Base-by-base conservation (phyloP, 2,329 filamentous ascomycete species). In the Ciborinia camelliae region DNA sequence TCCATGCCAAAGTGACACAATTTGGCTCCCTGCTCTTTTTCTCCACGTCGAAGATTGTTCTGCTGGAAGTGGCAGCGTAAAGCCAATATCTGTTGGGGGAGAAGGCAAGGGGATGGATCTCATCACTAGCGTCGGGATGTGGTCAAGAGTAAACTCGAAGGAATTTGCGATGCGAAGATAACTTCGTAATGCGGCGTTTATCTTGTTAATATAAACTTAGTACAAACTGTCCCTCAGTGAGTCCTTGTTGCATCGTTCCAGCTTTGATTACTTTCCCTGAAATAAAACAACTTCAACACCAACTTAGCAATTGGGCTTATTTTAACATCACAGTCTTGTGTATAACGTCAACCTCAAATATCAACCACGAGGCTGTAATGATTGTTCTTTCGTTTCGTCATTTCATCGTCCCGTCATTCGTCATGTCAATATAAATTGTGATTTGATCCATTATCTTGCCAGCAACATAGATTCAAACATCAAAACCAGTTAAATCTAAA, bases 61-160 rank as follows among this genome's bases (percentile, higher is more conserved):
- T 92, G 84, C 87, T 91, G 79, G 92, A 86, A 71, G 95, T 98
- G 79, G 95, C 95, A 79, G 95, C 95, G 87, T 95, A 98, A 75
- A 98, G 89, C 94, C 94, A 98, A 91, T 98, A 99, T 82, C 95
- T 90, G 92, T 98, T 99, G 79, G 95, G 94, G 72, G 95, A 98
- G 91, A 99, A 99, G 82, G 98, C 94, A 74, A 98, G 94, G 75
- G 95, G 94, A 85, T 99, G 94, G 87, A 99, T 98, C 89, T 98
- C 95, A 82, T 98, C 94, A 82, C 94, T 95, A 80, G 95, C 95
- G 83, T 93, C 94, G 28, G 18, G 18, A n/a, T n/a, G 4, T 32
- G 28, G 3, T n/a, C n/a, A 20, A 32, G 28, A 4, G 18, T 10
- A 9, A 28, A 20, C 3, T 20, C 20, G 14, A 41, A 41, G 20